Percentiles rank a stretch among this genome's conserved stretches.
These are phyloP conservation scores for Cryphonectria parasitica DNA, from an alignment of 2,329 filamentous ascomycete species.

Conservation along the genomic window DNA sequence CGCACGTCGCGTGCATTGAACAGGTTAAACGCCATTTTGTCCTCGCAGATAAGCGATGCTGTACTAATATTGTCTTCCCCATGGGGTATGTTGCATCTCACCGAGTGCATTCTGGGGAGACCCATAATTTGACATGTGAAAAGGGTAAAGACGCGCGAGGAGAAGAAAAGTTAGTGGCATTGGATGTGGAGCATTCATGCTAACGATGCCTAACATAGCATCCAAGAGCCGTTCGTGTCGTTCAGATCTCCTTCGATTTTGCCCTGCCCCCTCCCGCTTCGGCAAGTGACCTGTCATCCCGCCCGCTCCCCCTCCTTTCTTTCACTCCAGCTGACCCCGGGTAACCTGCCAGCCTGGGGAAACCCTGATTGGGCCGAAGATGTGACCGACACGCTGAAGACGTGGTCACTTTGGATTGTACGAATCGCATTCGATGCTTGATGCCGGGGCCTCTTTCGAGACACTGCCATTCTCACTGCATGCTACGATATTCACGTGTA, in stretches of 20 bases:
- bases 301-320: neutral
- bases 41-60: neutral
- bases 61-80: neutral
- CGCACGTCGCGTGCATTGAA: too few species aligned
- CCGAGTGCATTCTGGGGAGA: neutral
- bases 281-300: neutral
- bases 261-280: neutral
- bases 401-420: neutral
- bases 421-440: neutral
- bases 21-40: too few species aligned
- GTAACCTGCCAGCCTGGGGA: neutral
- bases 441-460: neutral
- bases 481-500: neutral
- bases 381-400: neutral
- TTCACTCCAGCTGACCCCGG: neutral
- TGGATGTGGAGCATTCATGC: neutral
- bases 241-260: neutral
- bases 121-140: neutral
- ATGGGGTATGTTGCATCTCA: slow-evolving; percentile 1
- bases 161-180: neutral
- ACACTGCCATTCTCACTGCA: neutral
- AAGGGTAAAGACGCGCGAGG: neutral
- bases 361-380: neutral
- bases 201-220: neutral
- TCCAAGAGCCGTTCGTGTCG: neutral